phyloP scores from a whole-genome alignment of 2,329 filamentous ascomycete species.

The Colletotrichum acutatum region DNA sequence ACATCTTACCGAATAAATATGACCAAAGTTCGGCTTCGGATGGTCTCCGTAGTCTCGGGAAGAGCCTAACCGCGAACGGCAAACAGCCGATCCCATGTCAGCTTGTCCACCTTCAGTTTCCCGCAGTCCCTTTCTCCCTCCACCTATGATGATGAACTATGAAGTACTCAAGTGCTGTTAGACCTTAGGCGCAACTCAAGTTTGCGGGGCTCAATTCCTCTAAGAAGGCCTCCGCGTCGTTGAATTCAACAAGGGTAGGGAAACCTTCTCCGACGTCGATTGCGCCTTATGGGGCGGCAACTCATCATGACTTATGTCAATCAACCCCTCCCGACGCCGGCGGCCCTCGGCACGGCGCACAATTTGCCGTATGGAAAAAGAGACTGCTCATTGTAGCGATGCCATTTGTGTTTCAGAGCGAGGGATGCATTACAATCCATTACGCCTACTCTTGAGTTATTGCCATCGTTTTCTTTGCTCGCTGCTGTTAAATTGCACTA shows the following conservation, averaged over 20 bases:
- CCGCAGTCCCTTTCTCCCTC: too few species aligned
- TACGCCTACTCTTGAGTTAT: neutral
- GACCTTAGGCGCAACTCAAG: neutral
- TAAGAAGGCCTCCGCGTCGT: neutral
- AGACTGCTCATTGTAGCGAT: neutral
- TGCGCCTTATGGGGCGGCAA: neutral
- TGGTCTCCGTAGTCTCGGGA: neutral
- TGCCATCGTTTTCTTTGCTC: neutral
- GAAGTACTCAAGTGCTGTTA: neutral
- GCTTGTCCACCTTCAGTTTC: neutral
- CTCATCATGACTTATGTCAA: neutral
- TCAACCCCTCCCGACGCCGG: neutral
- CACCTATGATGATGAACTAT: too few species aligned
- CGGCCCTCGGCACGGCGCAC: neutral
- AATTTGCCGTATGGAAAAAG: neutral
- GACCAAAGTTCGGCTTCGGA: slow-evolving; percentile 12
- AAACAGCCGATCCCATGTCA: neutral
- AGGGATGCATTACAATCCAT: neutral
- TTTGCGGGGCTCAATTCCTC: neutral
- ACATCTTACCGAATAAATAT: neutral
- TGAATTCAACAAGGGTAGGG: neutral
- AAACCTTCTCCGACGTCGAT: neutral
- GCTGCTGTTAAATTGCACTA: neutral
- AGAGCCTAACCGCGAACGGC: neutral
- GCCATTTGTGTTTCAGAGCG: neutral